phyloP scores from a whole-genome alignment of 148 eudicot species.

The Persicaria maculosa region DNA sequence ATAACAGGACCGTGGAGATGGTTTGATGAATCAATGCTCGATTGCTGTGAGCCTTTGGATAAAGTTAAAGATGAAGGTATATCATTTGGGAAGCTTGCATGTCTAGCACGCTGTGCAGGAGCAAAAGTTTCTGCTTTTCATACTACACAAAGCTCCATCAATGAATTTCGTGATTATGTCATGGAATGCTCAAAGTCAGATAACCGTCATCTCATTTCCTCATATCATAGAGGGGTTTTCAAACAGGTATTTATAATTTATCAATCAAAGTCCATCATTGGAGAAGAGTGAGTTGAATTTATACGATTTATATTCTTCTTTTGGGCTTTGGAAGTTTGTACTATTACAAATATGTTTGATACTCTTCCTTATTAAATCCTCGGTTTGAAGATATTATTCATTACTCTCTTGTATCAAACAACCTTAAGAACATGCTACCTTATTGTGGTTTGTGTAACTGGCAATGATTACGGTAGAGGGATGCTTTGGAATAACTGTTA shows the following conservation, averaged over 20 bases:
- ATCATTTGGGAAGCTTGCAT: slow-evolving; percentile 41
- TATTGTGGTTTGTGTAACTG: neutral
- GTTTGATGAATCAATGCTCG: slow-evolving; percentile 50
- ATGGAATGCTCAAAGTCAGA: slow-evolving; percentile 33
- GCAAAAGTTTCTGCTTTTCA: slow-evolving; percentile 35
- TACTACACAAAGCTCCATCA: slow-evolving; percentile 33
- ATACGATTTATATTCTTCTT: neutral
- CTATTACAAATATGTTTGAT: neutral
- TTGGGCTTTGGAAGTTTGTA: neutral
- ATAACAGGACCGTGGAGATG: slow-evolving; percentile 51
- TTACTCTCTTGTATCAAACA: neutral
- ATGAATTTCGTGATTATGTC: slow-evolving; percentile 25
- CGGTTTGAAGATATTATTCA: neutral
- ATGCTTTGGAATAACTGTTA: neutral
- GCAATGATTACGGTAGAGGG: neutral
- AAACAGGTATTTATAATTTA: slow-evolving; percentile 29
- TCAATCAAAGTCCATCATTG: neutral
- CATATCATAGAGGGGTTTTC: slow-evolving; percentile 35
- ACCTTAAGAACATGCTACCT: neutral
- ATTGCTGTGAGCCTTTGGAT: slow-evolving; percentile 48
- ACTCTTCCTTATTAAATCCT: neutral
- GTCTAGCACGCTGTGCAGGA: slow-evolving; percentile 48
- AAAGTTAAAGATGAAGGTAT: slow-evolving; percentile 38
- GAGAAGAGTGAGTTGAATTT: neutral
- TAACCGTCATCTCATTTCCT: slow-evolving; percentile 36